Base-by-base conservation (phyloP, 306 rosid genomes). In the Psophocarpus tetragonolobus region DNA sequence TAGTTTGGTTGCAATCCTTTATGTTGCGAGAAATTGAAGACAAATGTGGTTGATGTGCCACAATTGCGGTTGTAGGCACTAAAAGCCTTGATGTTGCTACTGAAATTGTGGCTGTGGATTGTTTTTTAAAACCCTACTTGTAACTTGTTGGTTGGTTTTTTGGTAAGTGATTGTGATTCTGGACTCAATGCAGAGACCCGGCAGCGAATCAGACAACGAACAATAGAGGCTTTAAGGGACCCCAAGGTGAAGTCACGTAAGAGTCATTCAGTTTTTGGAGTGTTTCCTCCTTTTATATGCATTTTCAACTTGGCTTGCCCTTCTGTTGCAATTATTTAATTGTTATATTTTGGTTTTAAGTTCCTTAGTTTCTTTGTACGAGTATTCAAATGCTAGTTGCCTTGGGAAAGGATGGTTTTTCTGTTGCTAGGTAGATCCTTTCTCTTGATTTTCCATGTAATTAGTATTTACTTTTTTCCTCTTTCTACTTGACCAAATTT, bases 191-290 rank as follows among this genome's bases (percentile, higher is more conserved):
- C 87, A 90, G 97, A 92, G 84, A 91, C 97, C 45, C 81, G 96
- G 3, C 89, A 84, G 72, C 83, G 84, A 69, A 92, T 95, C 88
- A 91, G 58, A 87, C 87, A 60, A 63, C 86, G 88, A 90, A 95
- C 97, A 13, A 29, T 58, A 75, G 96, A 92, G 80, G 97, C 99
- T 69, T 83, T 92, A 87, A 89, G 79, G 80, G 84, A 95, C 86
- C 97, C 93, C 83, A 84, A 92, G 99, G 98, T 92, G 96, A 95
- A 80, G 96, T 90, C 91, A 87, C 83, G 85, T 89, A 87, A 84
- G 93, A 87, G 77, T 79, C 80, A 48, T 57, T 85, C n/a, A 26
- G 76, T 81, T 80, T 81, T 81, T 60, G 71, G 77, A 80, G 66
- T 44, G 30, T 64, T 18, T 11, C 30, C 30, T 63, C 69, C 32